phyloP scores from a whole-genome alignment of 2,329 filamentous ascomycete genomes.

The Penicillium digitatum region DNA sequence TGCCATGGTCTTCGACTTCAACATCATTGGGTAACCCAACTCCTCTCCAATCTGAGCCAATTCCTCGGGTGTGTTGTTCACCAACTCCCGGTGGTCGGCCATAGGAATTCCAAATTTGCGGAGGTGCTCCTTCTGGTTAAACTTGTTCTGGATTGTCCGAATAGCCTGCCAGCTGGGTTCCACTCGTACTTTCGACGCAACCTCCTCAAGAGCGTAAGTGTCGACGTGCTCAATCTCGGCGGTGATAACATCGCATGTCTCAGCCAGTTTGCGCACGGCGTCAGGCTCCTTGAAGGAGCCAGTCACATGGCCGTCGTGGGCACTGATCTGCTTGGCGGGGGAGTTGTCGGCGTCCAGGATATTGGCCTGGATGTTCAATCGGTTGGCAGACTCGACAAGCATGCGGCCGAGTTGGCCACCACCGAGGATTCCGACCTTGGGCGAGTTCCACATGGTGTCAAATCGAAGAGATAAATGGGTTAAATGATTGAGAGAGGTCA shows the following conservation, averaged over 20 bases:
- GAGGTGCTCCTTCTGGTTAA: conserved; percentile 78
- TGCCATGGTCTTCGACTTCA: conserved; percentile 84
- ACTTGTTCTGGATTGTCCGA: conserved; percentile 90
- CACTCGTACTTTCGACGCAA: conserved; percentile 63
- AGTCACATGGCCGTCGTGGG: conserved; percentile 67
- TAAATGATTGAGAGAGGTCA: neutral
- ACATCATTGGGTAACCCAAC: conserved; percentile 82
- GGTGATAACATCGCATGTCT: conserved; percentile 73
- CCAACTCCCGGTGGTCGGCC: conserved; percentile 65
- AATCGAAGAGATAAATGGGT: conserved; percentile 4
- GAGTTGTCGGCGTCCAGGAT: conserved; percentile 72
- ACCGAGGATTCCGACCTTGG: conserved; percentile 51
- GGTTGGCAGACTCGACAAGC: conserved; percentile 82
- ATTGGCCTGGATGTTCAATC: conserved; percentile 72
- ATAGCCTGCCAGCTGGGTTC: conserved; percentile 85
- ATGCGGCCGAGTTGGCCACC: conserved; percentile 83
- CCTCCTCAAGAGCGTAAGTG: conserved; percentile 81
- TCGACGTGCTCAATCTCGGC: conserved; percentile 96
- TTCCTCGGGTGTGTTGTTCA: conserved; percentile 55
- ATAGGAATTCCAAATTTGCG: conserved; percentile 64
- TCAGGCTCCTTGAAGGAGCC: conserved; percentile 84
- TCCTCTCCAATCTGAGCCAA: conserved; percentile 60
- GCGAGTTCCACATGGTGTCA: conserved; percentile 39
- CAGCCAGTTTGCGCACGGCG: conserved; percentile 75
- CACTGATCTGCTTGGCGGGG: conserved; percentile 81